Conservation (phyloP, 192 early-diverging fungal species). For the Pilaira anomala region DNA sequence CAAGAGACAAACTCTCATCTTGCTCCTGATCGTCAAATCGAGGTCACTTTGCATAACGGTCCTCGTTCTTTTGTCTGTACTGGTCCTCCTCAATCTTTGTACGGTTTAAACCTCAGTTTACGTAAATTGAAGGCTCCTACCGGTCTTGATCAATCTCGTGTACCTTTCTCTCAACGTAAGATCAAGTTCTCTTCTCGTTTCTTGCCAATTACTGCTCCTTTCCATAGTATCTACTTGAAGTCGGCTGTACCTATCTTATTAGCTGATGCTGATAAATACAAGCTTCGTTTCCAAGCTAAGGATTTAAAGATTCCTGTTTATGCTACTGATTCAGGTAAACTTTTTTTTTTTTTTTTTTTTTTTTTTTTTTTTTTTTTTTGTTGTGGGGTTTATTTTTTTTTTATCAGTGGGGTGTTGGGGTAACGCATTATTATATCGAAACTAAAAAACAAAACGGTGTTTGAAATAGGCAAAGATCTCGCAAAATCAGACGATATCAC, state of each 20-base stretch:
- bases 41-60: slow-evolving; percentile 87
- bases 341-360: background rate
- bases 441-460: background rate
- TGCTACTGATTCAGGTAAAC: slow-evolving; percentile 70
- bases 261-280: slow-evolving; percentile 65
- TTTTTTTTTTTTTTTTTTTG: background rate
- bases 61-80: slow-evolving; percentile 86
- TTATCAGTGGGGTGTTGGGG: slow-evolving; percentile 23
- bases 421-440: slow-evolving; percentile 1
- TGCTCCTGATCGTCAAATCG: slow-evolving; percentile 77
- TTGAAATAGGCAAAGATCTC: slow-evolving; percentile 60
- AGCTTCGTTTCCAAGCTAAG: slow-evolving; percentile 59
- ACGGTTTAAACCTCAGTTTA: slow-evolving; percentile 87
- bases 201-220: slow-evolving; percentile 89
- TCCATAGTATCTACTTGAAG: slow-evolving; percentile 81
- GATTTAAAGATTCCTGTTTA: slow-evolving; percentile 75
- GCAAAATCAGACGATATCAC: slow-evolving; percentile 56
- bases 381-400: background rate
- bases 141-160: slow-evolving; percentile 81
- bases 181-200: slow-evolving; percentile 88
- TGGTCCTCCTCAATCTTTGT: slow-evolving; percentile 86
- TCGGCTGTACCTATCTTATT: slow-evolving; percentile 60
- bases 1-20: slow-evolving; percentile 86
- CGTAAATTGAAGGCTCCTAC: slow-evolving; percentile 89
- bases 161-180: slow-evolving; percentile 87